phyloP scores from a whole-genome alignment of 352 stramenopile genomes.

The Ophiocytium majus region DNA sequence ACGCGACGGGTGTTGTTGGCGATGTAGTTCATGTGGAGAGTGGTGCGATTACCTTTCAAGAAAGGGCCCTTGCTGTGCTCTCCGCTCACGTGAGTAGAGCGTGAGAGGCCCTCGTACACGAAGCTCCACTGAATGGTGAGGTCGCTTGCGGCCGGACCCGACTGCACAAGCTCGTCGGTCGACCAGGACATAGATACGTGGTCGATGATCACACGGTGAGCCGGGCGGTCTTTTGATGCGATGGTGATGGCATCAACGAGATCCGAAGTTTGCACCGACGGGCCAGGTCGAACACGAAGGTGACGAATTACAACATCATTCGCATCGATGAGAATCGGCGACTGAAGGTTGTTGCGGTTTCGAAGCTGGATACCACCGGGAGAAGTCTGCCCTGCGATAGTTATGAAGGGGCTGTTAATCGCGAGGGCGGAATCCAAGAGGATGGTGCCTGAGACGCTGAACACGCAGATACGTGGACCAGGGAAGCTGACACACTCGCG shows the following conservation, averaged over 20 bases:
- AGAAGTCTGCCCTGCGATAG: conserved; percentile 6
- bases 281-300: background rate
- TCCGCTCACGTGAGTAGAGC: conserved; percentile 9
- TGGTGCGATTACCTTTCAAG: background rate
- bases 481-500: background rate
- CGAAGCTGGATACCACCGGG: conserved; percentile 7
- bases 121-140: conserved; percentile 8
- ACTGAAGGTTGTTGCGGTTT: conserved; percentile 14
- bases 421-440: conserved; percentile 1
- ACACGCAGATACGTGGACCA: conserved; percentile 3
- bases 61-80: conserved; percentile 6
- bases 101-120: background rate
- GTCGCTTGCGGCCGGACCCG: background rate
- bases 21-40: conserved; percentile 12
- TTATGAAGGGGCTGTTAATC: background rate
- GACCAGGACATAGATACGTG: background rate
- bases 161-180: background rate
- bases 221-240: background rate
- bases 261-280: background rate
- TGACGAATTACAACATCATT: conserved; percentile 12
- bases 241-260: conserved; percentile 1
- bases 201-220: background rate
- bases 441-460: background rate
- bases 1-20: background rate
- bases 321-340: background rate